phyloP scores from a whole-genome alignment of 2,329 filamentous ascomycete species.

The Trichoderma sp. region DNA sequence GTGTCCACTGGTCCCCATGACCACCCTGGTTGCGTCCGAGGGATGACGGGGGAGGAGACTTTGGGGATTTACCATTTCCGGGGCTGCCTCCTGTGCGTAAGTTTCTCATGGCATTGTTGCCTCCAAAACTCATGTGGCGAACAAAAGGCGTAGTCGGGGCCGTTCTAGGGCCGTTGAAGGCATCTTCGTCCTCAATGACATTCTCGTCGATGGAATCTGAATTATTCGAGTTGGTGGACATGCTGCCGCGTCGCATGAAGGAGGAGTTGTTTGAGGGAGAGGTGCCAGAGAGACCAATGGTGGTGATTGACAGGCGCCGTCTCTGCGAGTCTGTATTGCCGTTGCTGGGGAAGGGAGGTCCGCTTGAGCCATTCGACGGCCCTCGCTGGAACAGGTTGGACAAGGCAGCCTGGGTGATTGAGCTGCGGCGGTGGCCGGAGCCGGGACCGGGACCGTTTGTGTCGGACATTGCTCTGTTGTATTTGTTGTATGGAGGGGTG shows the following conservation, averaged over 20 bases:
- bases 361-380: conserved; percentile 48
- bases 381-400: conserved; percentile 59
- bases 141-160: conserved; percentile 72
- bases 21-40: conserved; percentile 35
- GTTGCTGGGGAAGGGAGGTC: conserved; percentile 44
- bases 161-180: conserved; percentile 50
- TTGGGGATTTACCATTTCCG: conserved; percentile 61
- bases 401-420: conserved; percentile 56
- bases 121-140: conserved; percentile 87
- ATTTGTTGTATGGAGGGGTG: background rate
- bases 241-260: conserved; percentile 62
- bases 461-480: conserved; percentile 37
- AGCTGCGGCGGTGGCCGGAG: conserved; percentile 53
- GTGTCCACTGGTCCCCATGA: conserved; percentile 30
- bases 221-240: conserved; percentile 64
- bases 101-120: conserved; percentile 69
- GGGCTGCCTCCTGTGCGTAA: conserved; percentile 55
- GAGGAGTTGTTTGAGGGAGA: conserved; percentile 58
- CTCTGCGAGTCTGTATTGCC: conserved; percentile 55
- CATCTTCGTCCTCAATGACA: conserved; percentile 68
- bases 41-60: conserved; percentile 37
- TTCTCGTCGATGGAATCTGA: conserved; percentile 68
- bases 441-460: conserved; percentile 36
- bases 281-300: conserved; percentile 69
- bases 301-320: conserved; percentile 71